These are phyloP conservation scores for Trametes gibbosa DNA, from an alignment of 768 basidiomycete genomes.

Conservation along the genomic window DNA sequence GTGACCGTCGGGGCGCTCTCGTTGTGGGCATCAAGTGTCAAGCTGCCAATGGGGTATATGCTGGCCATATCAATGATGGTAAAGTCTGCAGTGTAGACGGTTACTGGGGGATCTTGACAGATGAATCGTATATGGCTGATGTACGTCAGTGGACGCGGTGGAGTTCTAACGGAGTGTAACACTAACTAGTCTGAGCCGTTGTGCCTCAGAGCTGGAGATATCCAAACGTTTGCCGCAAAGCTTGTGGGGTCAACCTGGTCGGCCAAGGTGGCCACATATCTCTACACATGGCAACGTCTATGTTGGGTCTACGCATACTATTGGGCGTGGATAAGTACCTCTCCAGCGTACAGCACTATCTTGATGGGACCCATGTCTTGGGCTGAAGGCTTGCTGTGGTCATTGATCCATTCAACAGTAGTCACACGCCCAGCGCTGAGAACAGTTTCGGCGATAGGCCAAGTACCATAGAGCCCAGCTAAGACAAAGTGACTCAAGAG, in stretches of 20 bases:
- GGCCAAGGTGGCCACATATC: slow-evolving; percentile 42
- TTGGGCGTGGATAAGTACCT: slow-evolving; percentile 37
- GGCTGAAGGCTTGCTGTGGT: slow-evolving; percentile 40
- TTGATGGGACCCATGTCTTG: slow-evolving; percentile 39
- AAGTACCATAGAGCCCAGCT: slow-evolving; percentile 49
- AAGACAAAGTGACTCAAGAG: slow-evolving; percentile 7
- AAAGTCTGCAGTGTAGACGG: slow-evolving; percentile 54
- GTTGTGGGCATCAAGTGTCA: slow-evolving; percentile 11
- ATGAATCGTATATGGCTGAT: slow-evolving; percentile 35
- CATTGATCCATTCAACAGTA: slow-evolving; percentile 50
- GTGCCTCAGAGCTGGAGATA: slow-evolving; percentile 28
- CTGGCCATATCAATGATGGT: slow-evolving; percentile 31
- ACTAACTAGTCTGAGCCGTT: slow-evolving; percentile 35
- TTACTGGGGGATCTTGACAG: slow-evolving; percentile 26
- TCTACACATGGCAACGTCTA: slow-evolving; percentile 30
- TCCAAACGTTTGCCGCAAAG: slow-evolving; percentile 26
- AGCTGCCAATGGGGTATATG: slow-evolving; percentile 9
- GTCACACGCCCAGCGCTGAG: slow-evolving; percentile 43
- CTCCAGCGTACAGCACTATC: slow-evolving; percentile 46
- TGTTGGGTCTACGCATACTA: not conserved
- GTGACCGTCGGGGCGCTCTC: slow-evolving; percentile 1
- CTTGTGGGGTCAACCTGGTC: slow-evolving; percentile 38
- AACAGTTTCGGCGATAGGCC: slow-evolving; percentile 45
- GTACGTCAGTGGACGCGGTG: not conserved
- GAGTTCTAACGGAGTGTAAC: not conserved